These are phyloP conservation scores for Artemisia argyi DNA, from an alignment of 129 eudicot species.

Conservation along the genomic window DNA sequence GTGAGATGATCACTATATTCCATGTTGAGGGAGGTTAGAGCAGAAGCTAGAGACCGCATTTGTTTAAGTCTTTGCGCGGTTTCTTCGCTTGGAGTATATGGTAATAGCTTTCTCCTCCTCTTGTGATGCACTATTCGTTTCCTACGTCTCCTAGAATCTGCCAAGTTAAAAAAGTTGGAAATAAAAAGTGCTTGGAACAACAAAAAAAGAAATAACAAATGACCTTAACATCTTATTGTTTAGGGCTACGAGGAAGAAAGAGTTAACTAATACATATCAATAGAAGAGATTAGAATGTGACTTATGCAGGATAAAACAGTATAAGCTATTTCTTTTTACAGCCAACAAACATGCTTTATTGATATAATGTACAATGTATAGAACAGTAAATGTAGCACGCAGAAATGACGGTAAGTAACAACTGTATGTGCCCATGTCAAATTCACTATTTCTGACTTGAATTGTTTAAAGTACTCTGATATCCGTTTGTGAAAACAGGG, in stretches of 20 bases:
- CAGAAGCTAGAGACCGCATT: conserved; percentile 81
- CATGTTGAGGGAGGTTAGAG: conserved; percentile 54
- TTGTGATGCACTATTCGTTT: conserved; percentile 40
- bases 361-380: not conserved
- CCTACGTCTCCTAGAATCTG: conserved; percentile 44
- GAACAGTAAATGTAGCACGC: not conserved
- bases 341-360: too few relatives aligned
- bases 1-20: conserved; percentile 41
- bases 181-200: not conserved
- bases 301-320: conserved; percentile 1
- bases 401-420: conserved; percentile 1
- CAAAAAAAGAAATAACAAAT: not conserved
- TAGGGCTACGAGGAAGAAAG: conserved; percentile 17
- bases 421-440: not conserved
- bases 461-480: conserved; percentile 12
- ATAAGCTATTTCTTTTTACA: too few relatives aligned
- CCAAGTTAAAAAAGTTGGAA: not conserved
- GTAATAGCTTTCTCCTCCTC: conserved; percentile 33
- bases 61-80: conserved; percentile 54
- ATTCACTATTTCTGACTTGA: conserved; percentile 13
- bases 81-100: conserved; percentile 35
- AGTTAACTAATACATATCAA: not conserved
- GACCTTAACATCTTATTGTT: not conserved
- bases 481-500: not conserved
- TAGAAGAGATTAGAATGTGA: not conserved